Evolutionary conservation across 306 rosid species (phyloP).

Genomic region (Biancaea sappan): DNA sequence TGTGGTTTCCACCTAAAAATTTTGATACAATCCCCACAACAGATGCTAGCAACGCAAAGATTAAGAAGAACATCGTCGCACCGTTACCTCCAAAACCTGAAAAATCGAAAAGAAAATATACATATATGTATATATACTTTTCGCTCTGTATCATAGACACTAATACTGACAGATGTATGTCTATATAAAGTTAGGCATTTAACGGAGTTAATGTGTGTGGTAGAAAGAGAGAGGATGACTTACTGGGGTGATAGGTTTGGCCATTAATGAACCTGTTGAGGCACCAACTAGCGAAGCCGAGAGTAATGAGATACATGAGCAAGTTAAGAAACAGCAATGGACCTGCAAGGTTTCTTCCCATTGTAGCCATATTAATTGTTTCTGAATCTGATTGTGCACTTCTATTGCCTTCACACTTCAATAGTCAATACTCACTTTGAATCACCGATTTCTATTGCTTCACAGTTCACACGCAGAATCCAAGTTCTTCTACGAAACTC

Average conservation of each 20-base stretch:
- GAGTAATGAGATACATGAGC: conserved; percentile 74
- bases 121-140: too few species aligned
- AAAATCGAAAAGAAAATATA: too few species aligned
- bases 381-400: too few species aligned
- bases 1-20: conserved; percentile 67
- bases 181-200: too few species aligned
- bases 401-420: too few species aligned
- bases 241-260: conserved; percentile 87
- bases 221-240: conserved; percentile 22
- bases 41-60: conserved; percentile 56
- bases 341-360: conserved; percentile 77
- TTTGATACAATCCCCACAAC: conserved; percentile 78
- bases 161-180: too few species aligned
- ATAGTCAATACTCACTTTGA: too few species aligned
- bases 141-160: too few species aligned
- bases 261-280: conserved; percentile 79
- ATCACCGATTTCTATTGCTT: conserved; percentile 6
- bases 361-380: conserved; percentile 64
- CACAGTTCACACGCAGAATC: background rate
- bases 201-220: too few species aligned
- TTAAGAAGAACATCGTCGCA: conserved; percentile 75
- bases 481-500: background rate
- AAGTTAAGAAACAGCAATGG: conserved; percentile 87
- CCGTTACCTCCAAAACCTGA: conserved; percentile 91
- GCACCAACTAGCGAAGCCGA: conserved; percentile 92